Evolutionary conservation across 495 filamentous ascomycete species (phyloP), one percentile per base, ranked within the genome.

Genomic region (Aspergillus diversus): DNA sequence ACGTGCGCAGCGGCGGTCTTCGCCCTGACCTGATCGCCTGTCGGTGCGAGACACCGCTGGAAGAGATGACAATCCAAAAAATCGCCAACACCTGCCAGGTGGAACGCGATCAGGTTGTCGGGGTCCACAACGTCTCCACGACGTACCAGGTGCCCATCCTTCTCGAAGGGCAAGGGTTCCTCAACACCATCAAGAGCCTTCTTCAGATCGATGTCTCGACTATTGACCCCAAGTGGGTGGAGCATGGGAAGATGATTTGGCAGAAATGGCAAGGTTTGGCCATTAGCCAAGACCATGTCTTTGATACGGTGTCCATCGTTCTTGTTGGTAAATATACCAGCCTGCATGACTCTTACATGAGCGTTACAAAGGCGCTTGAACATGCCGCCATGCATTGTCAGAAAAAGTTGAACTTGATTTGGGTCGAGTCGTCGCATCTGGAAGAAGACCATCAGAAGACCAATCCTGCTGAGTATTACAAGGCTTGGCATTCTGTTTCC

Each of bases 1-100:
- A 90, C 63, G 88, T 90, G 43, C 84, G 93, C 51, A 90, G 86
- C 63, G 87, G 89, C 65, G 94, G 95, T 67, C 73, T 99, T 59
- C 87, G 86, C 60, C 95, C 95, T 11, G 95, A 99, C 73, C 74
- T 97, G 67, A 95, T 97, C 76, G 95, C 96, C 7, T 98, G 96
- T 72, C 92, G 95, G 61, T 97, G 94, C 71, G 87, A 90, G 66
- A 76, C 79, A 46, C 82, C 87, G 5, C 84, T 99, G 9, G 86
- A 90, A 39, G 80, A 86, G 52, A 71, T 75, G n/a, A 93, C 93
- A 2, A 90, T 90, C 33, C 82, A 91, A 55, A 98, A 99, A 78
- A 90, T 98, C 60, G 93, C 95, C 53, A 85, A 84, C 62, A 91
- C 86, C 75, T 97, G 94, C 71, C 89, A 96, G 65, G 88, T 96